Conservation (phyloP, 768 basidiomycete species). For the Rhodosporidiobolus odoratus region DNA sequence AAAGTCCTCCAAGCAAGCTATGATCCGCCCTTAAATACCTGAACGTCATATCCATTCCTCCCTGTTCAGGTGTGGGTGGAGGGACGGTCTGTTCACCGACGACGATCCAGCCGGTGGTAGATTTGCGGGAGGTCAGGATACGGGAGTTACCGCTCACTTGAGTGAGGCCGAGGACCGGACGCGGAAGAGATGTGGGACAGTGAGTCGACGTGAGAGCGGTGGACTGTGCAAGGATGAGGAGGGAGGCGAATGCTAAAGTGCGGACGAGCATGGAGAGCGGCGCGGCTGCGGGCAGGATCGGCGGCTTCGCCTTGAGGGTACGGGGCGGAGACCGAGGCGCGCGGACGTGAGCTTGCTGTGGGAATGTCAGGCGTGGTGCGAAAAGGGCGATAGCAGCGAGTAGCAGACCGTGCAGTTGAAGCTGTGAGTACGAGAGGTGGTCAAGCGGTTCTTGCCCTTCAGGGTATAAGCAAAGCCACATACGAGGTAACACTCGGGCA, state of each 20-base stretch:
- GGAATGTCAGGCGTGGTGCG: background rate
- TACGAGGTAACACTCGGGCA: conserved; percentile 20
- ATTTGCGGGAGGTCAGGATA: conserved; percentile 63
- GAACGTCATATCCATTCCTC: conserved; percentile 42
- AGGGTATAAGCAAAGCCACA: background rate
- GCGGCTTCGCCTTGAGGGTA: background rate
- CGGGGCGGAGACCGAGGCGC: background rate
- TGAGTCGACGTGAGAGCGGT: conserved; percentile 6
- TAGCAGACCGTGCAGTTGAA: conserved; percentile 23
- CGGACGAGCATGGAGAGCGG: background rate
- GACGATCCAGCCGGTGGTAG: conserved; percentile 72
- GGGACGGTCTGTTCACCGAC: conserved; percentile 61
- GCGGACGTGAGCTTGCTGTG: background rate
- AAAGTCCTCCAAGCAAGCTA: conserved; percentile 63
- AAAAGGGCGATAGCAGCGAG: conserved; percentile 18
- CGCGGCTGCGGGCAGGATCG: background rate
- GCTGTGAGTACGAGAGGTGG: conserved; percentile 1
- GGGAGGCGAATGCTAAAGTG: background rate
- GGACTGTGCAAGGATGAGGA: conserved; percentile 6
- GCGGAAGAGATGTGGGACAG: conserved; percentile 15
- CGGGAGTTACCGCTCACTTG: conserved; percentile 38
- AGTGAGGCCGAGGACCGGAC: background rate
- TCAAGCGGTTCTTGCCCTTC: too few relatives aligned
- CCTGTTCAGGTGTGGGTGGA: conserved; percentile 14
- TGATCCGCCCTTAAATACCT: conserved; percentile 57